Percentiles rank a stretch among this genome's conserved stretches.
These are phyloP conservation scores for Lactarius deliciosus DNA, from an alignment of 768 basidiomycete species.

Conservation along the genomic window DNA sequence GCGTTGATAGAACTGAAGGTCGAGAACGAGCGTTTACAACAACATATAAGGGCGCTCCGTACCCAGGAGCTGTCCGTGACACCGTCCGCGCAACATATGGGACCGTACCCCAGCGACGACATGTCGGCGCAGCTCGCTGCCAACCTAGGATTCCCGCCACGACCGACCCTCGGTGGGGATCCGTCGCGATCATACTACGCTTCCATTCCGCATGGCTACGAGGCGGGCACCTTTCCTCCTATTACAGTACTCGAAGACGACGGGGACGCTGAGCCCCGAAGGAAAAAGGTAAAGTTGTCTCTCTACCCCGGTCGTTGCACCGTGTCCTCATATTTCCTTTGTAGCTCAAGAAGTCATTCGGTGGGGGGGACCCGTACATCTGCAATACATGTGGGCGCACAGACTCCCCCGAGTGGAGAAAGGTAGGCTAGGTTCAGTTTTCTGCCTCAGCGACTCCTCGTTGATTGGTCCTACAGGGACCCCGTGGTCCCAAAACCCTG, in stretches of 20 bases:
- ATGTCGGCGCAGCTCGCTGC: constrained; percentile 18
- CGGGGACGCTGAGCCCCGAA: constrained; percentile 53
- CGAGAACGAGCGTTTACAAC: constrained; percentile 80
- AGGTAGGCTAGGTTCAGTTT: constrained; percentile 42
- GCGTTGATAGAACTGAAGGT: constrained; percentile 80
- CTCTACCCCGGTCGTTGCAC: neutral
- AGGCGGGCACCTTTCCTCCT: constrained; percentile 12
- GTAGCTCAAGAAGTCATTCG: constrained; percentile 41
- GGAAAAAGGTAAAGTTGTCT: constrained; percentile 55
- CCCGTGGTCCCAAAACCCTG: constrained; percentile 92
- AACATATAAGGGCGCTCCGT: constrained; percentile 51
- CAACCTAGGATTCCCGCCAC: constrained; percentile 17
- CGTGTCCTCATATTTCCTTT: neutral
- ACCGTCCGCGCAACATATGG: constrained; percentile 26
- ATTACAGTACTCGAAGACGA: constrained; percentile 42
- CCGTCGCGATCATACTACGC: constrained; percentile 22
- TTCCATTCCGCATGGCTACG: constrained; percentile 19
- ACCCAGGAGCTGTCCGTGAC: constrained; percentile 28
- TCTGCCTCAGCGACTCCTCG: neutral
- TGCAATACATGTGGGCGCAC: constrained; percentile 93
- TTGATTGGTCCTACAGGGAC: constrained; percentile 54
- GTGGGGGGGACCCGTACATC: constrained; percentile 66
- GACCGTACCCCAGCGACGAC: constrained; percentile 22
- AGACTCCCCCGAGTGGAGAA: constrained; percentile 97
- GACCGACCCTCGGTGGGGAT: constrained; percentile 13